Percentiles rank a stretch among this genome's conserved stretches.
phyloP scores from a whole-genome alignment of 306 rosid species.

The Herpetospermum pedunculosum region DNA sequence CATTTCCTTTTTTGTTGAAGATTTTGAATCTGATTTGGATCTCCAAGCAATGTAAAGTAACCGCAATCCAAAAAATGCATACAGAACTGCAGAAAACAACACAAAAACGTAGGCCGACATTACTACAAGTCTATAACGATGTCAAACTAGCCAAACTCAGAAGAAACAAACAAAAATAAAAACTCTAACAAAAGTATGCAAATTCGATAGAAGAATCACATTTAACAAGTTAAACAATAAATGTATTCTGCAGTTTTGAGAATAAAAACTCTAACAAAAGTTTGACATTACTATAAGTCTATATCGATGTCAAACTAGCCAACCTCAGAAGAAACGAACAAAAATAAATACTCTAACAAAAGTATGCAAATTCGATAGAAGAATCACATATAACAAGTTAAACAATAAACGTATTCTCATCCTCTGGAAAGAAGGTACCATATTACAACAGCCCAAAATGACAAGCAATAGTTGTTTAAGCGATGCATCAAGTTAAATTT shows the following conservation, averaged over 20 bases:
- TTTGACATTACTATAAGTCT: neutral
- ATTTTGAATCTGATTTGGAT: conserved; percentile 84
- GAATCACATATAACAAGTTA: neutral
- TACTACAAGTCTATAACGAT: neutral
- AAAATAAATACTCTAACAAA: neutral
- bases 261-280: too few species aligned
- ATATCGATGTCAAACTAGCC: neutral
- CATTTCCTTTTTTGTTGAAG: conserved; percentile 94
- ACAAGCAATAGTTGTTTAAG: neutral
- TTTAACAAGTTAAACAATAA: neutral
- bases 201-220: neutral
- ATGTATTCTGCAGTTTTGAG: too few species aligned
- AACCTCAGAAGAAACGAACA: neutral
- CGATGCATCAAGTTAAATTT: neutral
- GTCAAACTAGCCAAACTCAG: neutral
- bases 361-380: neutral
- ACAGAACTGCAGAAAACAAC: conserved; percentile 55
- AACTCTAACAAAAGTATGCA: neutral
- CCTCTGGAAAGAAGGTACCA: neutral
- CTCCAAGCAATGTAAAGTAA: conserved; percentile 96
- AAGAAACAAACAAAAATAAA: neutral
- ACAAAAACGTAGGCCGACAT: neutral
- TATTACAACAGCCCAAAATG: neutral
- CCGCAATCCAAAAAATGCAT: conserved; percentile 82
- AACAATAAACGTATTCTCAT: neutral